Evolutionary conservation across 805 yeast genomes (phyloP).

Genomic region (Saccharomycopsis capsularis): DNA sequence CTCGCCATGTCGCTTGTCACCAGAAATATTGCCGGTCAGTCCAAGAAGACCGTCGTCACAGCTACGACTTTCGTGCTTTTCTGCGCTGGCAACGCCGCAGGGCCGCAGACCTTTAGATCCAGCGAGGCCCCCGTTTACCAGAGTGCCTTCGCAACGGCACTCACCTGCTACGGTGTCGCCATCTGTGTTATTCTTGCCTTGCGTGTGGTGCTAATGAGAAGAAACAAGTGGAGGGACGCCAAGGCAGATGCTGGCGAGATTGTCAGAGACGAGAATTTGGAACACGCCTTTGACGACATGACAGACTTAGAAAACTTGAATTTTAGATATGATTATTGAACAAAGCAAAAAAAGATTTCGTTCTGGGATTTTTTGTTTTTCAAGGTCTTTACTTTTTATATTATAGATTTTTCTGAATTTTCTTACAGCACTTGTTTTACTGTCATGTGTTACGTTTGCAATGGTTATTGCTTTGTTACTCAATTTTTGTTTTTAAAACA

Average conservation of each 20-base stretch:
- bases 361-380: no score
- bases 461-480: no score
- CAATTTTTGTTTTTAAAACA: no score
- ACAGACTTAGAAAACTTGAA: slow-evolving; percentile 36
- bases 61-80: slow-evolving; percentile 54
- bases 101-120: slow-evolving; percentile 44
- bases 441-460: no score
- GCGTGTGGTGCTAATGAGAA: slow-evolving; percentile 29
- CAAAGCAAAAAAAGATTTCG: no score
- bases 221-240: slow-evolving; percentile 38
- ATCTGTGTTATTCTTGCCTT: slow-evolving; percentile 31
- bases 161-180: slow-evolving; percentile 41
- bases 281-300: slow-evolving; percentile 33
- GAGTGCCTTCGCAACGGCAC: slow-evolving; percentile 48
- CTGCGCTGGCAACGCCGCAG: slow-evolving; percentile 50
- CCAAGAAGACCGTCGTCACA: slow-evolving; percentile 52
- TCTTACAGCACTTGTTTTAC: background rate
- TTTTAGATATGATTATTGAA: slow-evolving; percentile 30
- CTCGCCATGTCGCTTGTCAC: slow-evolving; percentile 25
- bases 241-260: slow-evolving; percentile 25
- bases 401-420: no score
- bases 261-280: slow-evolving; percentile 30
- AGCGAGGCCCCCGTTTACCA: slow-evolving; percentile 39
- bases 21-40: slow-evolving; percentile 58
- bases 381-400: no score